phyloP scores from a whole-genome alignment of 306 rosid genomes.

The Styphnolobium japonicum region DNA sequence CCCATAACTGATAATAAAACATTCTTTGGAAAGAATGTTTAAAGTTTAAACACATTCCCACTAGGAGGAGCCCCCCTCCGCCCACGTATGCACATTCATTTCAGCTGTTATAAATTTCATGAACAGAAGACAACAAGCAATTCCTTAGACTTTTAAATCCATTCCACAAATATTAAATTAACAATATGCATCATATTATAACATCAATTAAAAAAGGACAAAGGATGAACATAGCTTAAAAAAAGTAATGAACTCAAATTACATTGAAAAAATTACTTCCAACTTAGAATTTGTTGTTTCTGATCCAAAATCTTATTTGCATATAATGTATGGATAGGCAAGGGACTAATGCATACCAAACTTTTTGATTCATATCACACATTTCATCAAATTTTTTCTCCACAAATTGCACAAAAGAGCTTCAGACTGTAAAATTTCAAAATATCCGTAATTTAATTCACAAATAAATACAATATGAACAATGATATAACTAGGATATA shows the following conservation, averaged over 20 bases:
- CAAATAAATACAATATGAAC: not conserved
- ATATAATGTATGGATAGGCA: not conserved
- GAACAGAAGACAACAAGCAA: not conserved
- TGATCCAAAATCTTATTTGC: not conserved
- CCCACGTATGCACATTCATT: not conserved
- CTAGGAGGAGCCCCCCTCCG: not conserved
- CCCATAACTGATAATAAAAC: not conserved
- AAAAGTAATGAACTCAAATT: not conserved
- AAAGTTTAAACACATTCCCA: not conserved
- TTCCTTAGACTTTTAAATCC: not conserved
- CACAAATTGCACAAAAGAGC: not conserved
- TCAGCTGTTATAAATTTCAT: not conserved
- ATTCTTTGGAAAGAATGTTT: not conserved
- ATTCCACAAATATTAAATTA: not conserved
- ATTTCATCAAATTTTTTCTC: not conserved
- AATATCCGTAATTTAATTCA: conserved; percentile 4
- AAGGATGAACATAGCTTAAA: not conserved
- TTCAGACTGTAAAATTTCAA: not conserved
- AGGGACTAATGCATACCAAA: not conserved
- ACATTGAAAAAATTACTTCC: not conserved
- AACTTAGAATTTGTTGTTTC: not conserved
- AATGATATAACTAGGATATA: conserved; percentile 23
- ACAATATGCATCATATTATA: not conserved
- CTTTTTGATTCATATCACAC: not conserved
- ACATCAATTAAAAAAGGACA: not conserved